phyloP scores from a whole-genome alignment of 2,329 filamentous ascomycete species.

The Endothia cerciana region DNA sequence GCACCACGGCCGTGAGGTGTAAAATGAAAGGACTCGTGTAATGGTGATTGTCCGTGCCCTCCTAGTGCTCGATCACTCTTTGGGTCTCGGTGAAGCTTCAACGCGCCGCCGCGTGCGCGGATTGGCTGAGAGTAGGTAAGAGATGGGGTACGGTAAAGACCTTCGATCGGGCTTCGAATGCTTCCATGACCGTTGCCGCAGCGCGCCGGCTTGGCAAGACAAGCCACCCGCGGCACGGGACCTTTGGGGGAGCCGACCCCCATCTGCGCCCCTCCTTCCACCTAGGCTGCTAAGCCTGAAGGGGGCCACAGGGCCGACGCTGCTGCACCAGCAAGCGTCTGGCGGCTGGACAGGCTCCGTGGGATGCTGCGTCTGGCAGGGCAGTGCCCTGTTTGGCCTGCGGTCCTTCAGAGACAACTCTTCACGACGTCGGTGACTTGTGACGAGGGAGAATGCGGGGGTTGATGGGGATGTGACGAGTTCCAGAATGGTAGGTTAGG shows the following conservation, averaged over 20 bases:
- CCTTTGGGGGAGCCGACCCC: constrained; percentile 7
- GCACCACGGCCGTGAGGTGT: not conserved
- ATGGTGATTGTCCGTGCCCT: not conserved
- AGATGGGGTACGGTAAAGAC: not conserved
- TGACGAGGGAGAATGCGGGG: constrained; percentile 27
- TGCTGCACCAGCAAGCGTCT: constrained; percentile 23
- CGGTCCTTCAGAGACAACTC: not conserved
- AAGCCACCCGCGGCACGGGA: constrained; percentile 18
- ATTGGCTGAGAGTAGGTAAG: not conserved
- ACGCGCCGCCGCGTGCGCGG: not conserved
- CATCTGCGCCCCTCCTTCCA: constrained; percentile 8
- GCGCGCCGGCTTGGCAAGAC: constrained; percentile 18
- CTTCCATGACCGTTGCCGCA: constrained; percentile 24
- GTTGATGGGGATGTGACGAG: constrained; percentile 38
- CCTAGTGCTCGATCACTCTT: not conserved
- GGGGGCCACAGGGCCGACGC: constrained; percentile 17
- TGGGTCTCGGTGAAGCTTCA: constrained; percentile 12
- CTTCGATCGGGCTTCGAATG: constrained; percentile 20
- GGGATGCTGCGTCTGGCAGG: constrained; percentile 11
- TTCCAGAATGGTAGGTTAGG: constrained; percentile 24
- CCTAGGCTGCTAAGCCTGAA: constrained; percentile 20
- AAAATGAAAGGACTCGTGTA: constrained; percentile 10
- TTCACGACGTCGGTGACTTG: not conserved
- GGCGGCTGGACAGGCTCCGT: constrained; percentile 27
- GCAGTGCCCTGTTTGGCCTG: constrained; percentile 7